Evolutionary conservation across 2,329 filamentous ascomycete genomes (phyloP).

Genomic region (Fonsecaea pedrosoi): DNA sequence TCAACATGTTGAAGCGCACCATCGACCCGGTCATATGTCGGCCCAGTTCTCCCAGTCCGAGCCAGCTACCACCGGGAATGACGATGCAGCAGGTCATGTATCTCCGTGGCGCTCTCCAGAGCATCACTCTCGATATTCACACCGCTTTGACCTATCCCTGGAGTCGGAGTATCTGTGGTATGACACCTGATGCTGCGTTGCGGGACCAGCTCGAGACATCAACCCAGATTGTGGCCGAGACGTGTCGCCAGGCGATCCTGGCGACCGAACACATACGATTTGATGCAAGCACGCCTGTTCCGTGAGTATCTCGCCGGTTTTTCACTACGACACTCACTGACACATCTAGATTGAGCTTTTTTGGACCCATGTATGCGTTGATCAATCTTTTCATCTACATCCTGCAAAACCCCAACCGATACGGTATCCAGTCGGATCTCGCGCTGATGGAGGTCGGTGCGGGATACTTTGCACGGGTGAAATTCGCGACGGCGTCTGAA

Average conservation of each 20-base stretch:
- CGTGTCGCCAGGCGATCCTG: slow-evolving; percentile 12
- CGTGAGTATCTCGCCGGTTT: neutral
- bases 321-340: neutral
- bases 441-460: slow-evolving; percentile 11
- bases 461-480: slow-evolving; percentile 5
- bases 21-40: slow-evolving; percentile 4
- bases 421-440: slow-evolving; percentile 10
- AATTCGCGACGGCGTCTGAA: neutral
- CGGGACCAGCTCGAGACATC: slow-evolving; percentile 13
- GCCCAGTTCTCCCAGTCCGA: neutral
- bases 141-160: slow-evolving; percentile 13
- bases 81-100: slow-evolving; percentile 2
- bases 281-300: slow-evolving; percentile 16
- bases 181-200: slow-evolving; percentile 8
- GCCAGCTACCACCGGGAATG: neutral
- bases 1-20: neutral
- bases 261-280: slow-evolving; percentile 8
- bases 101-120: slow-evolving; percentile 5
- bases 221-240: neutral
- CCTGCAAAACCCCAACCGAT: neutral
- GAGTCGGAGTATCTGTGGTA: slow-evolving; percentile 6
- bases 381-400: slow-evolving; percentile 17
- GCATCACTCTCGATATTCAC: slow-evolving; percentile 17
- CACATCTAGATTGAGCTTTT: slow-evolving; percentile 4
- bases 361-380: slow-evolving; percentile 2